Evolutionary conservation across 148 eudicot species (phyloP).

Genomic region (Amaranthus hypochondriacus): DNA sequence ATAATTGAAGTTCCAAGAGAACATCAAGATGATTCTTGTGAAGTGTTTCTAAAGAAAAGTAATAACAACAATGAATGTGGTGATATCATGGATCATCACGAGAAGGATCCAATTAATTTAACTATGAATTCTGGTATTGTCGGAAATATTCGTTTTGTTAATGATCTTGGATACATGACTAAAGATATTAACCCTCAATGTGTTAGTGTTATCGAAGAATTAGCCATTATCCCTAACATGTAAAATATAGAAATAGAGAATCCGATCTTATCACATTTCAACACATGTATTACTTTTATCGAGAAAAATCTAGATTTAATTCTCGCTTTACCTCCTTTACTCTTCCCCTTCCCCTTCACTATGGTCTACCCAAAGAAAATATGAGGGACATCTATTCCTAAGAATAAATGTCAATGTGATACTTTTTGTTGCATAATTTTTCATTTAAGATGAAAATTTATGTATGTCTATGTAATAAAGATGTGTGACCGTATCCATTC

Average conservation of each 20-base stretch:
- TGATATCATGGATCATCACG: background rate
- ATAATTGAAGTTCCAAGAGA: background rate
- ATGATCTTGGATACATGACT: background rate
- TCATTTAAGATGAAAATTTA: too few relatives aligned
- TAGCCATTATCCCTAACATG: background rate
- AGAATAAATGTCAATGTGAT: too few relatives aligned
- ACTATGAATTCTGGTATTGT: background rate
- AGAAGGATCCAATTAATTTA: background rate
- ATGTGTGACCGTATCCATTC: too few relatives aligned
- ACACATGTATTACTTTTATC: too few relatives aligned
- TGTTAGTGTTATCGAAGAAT: background rate
- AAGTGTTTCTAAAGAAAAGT: background rate
- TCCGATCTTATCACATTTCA: too few relatives aligned
- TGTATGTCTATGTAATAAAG: too few relatives aligned
- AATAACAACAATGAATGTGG: background rate
- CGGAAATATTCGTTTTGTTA: background rate
- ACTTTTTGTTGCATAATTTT: too few relatives aligned
- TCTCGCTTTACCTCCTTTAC: too few relatives aligned
- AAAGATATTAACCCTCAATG: background rate
- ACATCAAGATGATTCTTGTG: background rate
- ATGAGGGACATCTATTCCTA: too few relatives aligned
- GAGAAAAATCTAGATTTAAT: too few relatives aligned
- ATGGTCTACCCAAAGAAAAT: too few relatives aligned
- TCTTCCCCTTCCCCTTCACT: too few relatives aligned
- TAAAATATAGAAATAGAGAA: background rate